A percentile compares a stretch with the other conserved stretches of the same genome.
Evolutionary conservation across 768 basidiomycete species (phyloP).

Genomic region (Rubroboletus pulcherrimus): DNA sequence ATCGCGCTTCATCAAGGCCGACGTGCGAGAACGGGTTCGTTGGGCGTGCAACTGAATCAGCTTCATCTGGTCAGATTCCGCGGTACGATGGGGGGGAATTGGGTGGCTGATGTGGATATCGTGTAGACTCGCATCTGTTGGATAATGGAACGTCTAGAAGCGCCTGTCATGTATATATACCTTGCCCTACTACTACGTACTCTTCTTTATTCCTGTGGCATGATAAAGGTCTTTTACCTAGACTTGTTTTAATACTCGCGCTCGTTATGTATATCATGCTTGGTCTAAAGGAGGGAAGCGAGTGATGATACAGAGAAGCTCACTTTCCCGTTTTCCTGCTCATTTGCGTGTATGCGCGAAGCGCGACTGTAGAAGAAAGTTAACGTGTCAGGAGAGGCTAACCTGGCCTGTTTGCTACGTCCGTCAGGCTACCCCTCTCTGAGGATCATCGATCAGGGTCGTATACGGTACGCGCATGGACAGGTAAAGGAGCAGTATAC

Average conservation of each 20-base stretch:
- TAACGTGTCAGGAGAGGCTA: too few species aligned
- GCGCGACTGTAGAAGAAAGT: too few species aligned
- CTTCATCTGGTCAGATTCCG: slow-evolving; percentile 8
- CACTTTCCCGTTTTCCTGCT: neutral
- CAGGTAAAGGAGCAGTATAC: too few species aligned
- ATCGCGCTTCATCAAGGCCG: slow-evolving; percentile 11
- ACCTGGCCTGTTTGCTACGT: too few species aligned
- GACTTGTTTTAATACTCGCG: neutral
- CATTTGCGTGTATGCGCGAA: neutral
- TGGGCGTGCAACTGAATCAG: slow-evolving; percentile 6
- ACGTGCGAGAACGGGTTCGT: neutral
- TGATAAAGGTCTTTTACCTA: neutral
- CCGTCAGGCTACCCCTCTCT: too few species aligned
- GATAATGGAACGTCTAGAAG: neutral
- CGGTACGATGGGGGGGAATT: neutral
- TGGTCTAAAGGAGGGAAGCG: neutral
- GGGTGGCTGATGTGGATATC: slow-evolving; percentile 13
- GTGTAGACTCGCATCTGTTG: neutral
- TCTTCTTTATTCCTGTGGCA: neutral
- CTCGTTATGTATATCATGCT: neutral
- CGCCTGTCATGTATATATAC: neutral
- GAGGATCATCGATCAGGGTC: too few species aligned
- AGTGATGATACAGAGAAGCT: neutral
- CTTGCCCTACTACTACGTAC: neutral
- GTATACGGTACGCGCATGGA: too few species aligned